Conservation (phyloP, 768 basidiomycete species). For the Suillus weaverae region DNA sequence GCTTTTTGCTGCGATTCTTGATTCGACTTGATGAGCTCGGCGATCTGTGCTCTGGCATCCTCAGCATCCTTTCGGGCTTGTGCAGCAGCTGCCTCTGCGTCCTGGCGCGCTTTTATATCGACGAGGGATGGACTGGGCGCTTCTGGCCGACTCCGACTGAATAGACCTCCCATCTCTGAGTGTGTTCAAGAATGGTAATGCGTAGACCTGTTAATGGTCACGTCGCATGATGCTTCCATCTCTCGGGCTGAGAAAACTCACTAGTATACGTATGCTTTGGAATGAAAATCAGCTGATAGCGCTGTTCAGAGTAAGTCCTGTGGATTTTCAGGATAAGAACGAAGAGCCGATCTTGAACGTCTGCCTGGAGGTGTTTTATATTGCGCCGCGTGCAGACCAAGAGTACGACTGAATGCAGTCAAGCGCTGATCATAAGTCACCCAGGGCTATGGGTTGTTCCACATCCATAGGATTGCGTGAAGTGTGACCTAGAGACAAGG, state of each 20-base stretch:
- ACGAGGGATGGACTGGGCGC: slow-evolving; percentile 3
- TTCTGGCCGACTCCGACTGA: neutral
- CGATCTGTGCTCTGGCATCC: neutral
- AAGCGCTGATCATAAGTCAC: neutral
- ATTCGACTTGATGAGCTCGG: slow-evolving; percentile 1
- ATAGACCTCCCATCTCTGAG: neutral
- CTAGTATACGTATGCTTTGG: neutral
- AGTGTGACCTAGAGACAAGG: neutral
- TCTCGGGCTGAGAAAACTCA: neutral
- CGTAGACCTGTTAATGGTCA: neutral
- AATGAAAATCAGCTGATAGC: neutral
- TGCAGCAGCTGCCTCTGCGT: slow-evolving; percentile 4
- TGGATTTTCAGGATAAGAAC: neutral
- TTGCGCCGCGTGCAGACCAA: neutral
- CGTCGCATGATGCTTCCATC: neutral
- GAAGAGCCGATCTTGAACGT: neutral
- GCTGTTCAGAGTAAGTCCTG: neutral
- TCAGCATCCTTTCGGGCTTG: slow-evolving; percentile 6
- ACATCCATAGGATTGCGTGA: neutral
- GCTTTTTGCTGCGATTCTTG: neutral
- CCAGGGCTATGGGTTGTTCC: neutral
- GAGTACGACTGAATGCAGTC: neutral
- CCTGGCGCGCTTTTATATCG: slow-evolving; percentile 1
- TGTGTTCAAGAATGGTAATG: neutral
- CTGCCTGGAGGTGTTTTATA: neutral